These are phyloP conservation scores for Plasmodium fragile DNA, from an alignment of 169 alveolate genomes.

Conservation along the genomic window DNA sequence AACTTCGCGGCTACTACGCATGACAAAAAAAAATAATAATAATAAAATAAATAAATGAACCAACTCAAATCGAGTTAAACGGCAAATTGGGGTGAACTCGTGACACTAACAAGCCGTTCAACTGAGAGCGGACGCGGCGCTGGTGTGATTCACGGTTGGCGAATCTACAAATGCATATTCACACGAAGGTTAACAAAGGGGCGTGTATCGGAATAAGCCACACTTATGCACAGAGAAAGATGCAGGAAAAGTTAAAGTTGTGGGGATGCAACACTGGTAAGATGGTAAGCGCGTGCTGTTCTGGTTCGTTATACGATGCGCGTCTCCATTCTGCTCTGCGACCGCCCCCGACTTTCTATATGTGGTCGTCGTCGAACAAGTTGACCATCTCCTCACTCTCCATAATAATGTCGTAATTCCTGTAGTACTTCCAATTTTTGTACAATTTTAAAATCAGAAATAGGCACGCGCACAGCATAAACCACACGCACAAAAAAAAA, in stretches of 20 bases:
- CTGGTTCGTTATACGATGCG: not conserved
- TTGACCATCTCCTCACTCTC: slow-evolving; percentile 20
- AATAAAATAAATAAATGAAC: not conserved
- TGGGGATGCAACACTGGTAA: not conserved
- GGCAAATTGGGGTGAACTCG: not conserved
- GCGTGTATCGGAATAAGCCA: not conserved
- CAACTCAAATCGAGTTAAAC: not conserved
- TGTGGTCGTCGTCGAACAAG: slow-evolving; percentile 46
- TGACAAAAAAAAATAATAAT: not conserved
- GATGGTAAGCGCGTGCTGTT: not conserved
- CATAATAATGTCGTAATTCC: slow-evolving; percentile 25
- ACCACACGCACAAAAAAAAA: slow-evolving; percentile 8
- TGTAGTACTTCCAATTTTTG: slow-evolving; percentile 49
- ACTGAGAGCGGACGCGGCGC: not conserved
- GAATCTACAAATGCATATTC: not conserved
- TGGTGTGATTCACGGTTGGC: not conserved
- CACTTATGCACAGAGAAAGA: not conserved
- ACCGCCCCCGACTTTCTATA: not conserved
- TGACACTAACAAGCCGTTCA: not conserved
- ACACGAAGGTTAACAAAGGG: not conserved
- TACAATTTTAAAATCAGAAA: slow-evolving; percentile 35
- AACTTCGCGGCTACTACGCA: not conserved
- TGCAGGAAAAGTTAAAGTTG: not conserved
- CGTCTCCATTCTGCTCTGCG: not conserved
- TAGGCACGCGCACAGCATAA: slow-evolving; percentile 29